Base-by-base conservation (phyloP, 371 early-diverging fungal genomes). In the Apophysomyces ossiformis region DNA sequence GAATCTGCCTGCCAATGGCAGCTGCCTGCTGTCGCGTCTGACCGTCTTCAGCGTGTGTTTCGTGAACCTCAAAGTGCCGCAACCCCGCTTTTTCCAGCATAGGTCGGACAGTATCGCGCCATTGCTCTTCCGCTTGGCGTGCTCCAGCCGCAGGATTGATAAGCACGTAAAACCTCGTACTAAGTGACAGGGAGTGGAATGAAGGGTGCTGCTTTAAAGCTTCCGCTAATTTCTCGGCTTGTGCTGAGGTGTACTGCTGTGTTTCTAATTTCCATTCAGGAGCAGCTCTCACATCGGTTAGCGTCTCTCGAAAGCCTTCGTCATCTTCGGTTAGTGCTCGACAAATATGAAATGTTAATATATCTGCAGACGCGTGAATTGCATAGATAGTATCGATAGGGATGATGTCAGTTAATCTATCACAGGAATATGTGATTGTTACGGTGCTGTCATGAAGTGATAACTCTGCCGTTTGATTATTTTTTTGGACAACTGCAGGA, bases 131-230 rank as follows among this genome's bases (percentile, higher is more conserved):
- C 5, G 64, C 71, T 43, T 63, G 58, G 3, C 68, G 67, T 5
- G 12, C 21, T 37, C 75, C 75, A n/a, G 75, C 66, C 11, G 59
- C 67, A 18, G 75, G 75, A 38, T 75, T 73, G 37, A 73, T 38
- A 15, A 73, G 44, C 7, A 62, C 68, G 54, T 59, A 58, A 15
- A 65, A 9, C 4, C 32, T 16, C 16, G 58, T 58, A 6, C n/a
- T 45, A 1, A 37, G 32, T 15, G 38, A 16, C 15, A 2, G 16
- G 13, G 8, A 37, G 32, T n/a, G 37, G 35, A 35, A 3, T 58
- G 58, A 7, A 5, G 36, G 16, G 18, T 36, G 58, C 12, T 36
- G 3, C 16, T 15, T 8, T 15, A 54, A 62, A 39, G 43, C 21
- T 37, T 43, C 37, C 44, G 8, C 7, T 38, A 44, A 32, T 67